These are phyloP conservation scores for Trichoderma pleuroti DNA, from an alignment of 2,329 filamentous ascomycete genomes.

Conservation along the genomic window DNA sequence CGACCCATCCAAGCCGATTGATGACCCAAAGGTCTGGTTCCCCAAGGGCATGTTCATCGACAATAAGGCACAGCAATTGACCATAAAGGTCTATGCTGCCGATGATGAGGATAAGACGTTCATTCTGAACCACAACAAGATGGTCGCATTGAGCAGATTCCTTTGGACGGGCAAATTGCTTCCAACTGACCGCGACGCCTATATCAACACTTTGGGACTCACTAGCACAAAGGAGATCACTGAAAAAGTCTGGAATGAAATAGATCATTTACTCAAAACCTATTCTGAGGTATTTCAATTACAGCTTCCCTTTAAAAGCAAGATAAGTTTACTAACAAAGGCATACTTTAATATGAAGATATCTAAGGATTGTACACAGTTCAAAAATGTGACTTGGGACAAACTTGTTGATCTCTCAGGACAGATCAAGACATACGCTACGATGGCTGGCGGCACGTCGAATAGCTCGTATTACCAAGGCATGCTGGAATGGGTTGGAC, in stretches of 20 bases:
- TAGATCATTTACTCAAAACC: background rate
- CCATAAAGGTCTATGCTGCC: background rate
- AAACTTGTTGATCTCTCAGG: background rate
- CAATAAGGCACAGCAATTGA: background rate
- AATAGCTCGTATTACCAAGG: background rate
- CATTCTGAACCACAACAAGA: background rate
- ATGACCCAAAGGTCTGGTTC: background rate
- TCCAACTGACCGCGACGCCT: background rate
- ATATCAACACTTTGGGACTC: background rate
- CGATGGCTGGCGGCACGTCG: background rate
- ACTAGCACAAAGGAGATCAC: background rate
- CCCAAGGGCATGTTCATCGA: background rate
- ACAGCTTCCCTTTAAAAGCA: background rate
- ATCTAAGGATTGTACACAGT: background rate
- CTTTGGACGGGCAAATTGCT: slow-evolving; percentile 5
- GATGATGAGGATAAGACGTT: background rate
- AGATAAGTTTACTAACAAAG: background rate
- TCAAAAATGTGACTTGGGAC: background rate
- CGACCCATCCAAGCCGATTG: background rate
- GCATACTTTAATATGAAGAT: background rate
- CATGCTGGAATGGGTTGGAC: background rate
- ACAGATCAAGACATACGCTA: background rate
- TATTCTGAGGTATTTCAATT: background rate
- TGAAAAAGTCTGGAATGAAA: background rate
- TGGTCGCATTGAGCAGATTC: background rate